Base-by-base conservation (phyloP, 345 rosid species). In the Eucalyptus sideroxylon region DNA sequence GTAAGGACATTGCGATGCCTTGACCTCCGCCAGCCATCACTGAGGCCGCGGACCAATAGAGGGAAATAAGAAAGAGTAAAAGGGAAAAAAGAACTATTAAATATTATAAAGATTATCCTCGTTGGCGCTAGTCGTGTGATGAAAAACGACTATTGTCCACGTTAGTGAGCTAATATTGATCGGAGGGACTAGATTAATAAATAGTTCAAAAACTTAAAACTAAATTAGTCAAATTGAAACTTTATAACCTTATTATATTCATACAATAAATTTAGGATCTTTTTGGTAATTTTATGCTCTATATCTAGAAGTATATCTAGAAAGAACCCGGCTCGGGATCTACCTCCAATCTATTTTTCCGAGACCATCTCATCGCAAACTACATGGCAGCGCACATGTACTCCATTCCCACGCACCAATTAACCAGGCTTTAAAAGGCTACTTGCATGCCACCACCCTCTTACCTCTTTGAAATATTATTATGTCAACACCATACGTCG, bases 81-180 rank as follows among this genome's bases (percentile, higher is more conserved):
- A 16, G 0, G 8, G 4, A 7, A 67, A 16, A 31, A 34, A 31
- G 10, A 67, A 16, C 1, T 7, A 31, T 16, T n/a, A n/a, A 16
- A 31, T 30, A 62, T 65, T 30, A n/a, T 65, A 30, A 30, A 65
- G 0, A 30, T 50, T 50, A 50, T 50, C 1, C 53, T 5, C 17
- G 7, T 62, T 5, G 0, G 1, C 4, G 7, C 7, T 6, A 0
- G 4, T 50, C 5, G 1, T 65, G 5, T 4, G 5, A 16, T 1
- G 3, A 1, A 65, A 65, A 1, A 65, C 0, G 0, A 34, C 2
- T 11, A 9, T 15, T 5, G 7, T 34, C 24, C 13, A 34, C 6
- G 0, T 31, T 1, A 31, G 13, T 0, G 0, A 9, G 7, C 2
- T 0, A 17, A 34, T 69, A 5, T 69, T 72, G 26, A 3, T 0